Conservation (phyloP, 768 basidiomycete species). For the Kondoa subrosea region DNA sequence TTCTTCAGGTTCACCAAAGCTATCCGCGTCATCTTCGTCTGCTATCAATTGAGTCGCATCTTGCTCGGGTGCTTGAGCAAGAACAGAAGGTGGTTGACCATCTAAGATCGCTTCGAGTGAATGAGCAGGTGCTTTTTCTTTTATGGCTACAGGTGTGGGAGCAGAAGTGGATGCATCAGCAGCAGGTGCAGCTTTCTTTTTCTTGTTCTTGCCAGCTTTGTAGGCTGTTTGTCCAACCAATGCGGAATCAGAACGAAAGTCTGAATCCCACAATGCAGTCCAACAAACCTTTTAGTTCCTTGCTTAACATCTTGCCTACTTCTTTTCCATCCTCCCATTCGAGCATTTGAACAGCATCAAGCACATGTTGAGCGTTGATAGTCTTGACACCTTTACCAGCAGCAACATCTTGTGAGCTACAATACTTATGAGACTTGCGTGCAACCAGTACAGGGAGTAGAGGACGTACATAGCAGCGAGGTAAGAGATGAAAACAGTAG, state of each 20-base stretch:
- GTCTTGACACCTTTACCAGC: constrained; percentile 22
- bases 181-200: constrained; percentile 1
- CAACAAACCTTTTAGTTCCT: constrained; percentile 19
- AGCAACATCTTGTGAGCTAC: constrained; percentile 25
- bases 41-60: constrained; percentile 47
- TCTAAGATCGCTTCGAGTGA: not conserved
- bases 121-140: not conserved
- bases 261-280: not conserved
- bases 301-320: constrained; percentile 17
- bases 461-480: constrained; percentile 44
- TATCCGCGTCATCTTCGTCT: constrained; percentile 34
- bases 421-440: too few relatives aligned
- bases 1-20: constrained; percentile 24
- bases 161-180: not conserved
- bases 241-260: too few relatives aligned
- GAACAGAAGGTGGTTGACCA: not conserved
- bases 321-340: constrained; percentile 25
- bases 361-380: constrained; percentile 24
- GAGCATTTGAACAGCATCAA: constrained; percentile 24
- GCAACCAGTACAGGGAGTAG: too few relatives aligned
- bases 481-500: constrained; percentile 90
- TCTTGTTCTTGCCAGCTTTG: constrained; percentile 1
- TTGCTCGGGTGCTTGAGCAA: constrained; percentile 26
- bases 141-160: not conserved
- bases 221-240: constrained; percentile 7